Evolutionary conservation across 441 rosid genomes (phyloP).

Genomic region (Biscutella laevigata): DNA sequence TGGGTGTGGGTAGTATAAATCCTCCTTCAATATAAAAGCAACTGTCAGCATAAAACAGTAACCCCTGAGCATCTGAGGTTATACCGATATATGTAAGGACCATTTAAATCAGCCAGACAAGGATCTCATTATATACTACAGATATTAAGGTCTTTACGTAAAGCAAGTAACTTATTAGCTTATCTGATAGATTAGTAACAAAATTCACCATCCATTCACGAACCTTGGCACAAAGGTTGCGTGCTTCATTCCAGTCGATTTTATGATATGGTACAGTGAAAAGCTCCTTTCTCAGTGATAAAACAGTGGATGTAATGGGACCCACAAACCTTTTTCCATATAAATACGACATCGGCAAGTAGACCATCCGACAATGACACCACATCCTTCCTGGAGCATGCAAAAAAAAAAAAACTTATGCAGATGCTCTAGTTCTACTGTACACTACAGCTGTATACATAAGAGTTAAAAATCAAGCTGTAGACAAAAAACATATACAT

Average conservation of each 20-base stretch:
- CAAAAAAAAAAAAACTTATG: not conserved
- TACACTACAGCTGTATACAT: not conserved
- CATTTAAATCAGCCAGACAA: conserved; percentile 1
- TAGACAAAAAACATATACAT: not conserved
- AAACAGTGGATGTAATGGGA: conserved; percentile 45
- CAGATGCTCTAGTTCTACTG: not conserved
- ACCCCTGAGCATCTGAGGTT: conserved; percentile 13
- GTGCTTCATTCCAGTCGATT: conserved; percentile 59
- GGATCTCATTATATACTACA: conserved; percentile 1
- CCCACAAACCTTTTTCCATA: too few relatives aligned
- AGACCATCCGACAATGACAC: conserved; percentile 89
- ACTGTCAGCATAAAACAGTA: conserved; percentile 10
- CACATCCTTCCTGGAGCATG: conserved; percentile 68
- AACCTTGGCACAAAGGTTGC: conserved; percentile 76
- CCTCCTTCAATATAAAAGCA: conserved; percentile 42
- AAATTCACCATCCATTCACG: conserved; percentile 22
- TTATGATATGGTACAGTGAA: conserved; percentile 54
- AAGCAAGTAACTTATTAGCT: conserved; percentile 6
- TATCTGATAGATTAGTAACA: not conserved
- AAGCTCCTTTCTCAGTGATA: conserved; percentile 67
- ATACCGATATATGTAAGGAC: not conserved
- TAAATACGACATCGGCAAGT: conserved; percentile 69
- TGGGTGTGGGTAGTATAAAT: conserved; percentile 69
- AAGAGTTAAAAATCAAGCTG: not conserved
- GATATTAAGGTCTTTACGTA: not conserved